A percentile compares a stretch with the other conserved stretches of the same genome.
phyloP scores from a whole-genome alignment of 257 asterid genomes.

The Osmanthus fragrans region DNA sequence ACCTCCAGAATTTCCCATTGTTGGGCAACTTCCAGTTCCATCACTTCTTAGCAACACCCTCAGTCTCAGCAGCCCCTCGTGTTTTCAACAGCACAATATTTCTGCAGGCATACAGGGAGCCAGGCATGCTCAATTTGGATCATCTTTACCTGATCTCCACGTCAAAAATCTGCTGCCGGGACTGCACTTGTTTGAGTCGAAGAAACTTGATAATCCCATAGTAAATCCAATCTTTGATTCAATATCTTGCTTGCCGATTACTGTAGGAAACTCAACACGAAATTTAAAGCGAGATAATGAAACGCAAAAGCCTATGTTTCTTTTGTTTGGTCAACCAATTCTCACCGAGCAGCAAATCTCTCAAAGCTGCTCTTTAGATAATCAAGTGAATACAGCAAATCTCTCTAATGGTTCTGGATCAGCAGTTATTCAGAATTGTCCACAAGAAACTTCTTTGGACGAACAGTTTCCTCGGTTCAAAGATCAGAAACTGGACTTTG shows the following conservation, averaged over 20 bases:
- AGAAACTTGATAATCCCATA: conserved; percentile 36
- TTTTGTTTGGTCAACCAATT: conserved; percentile 70
- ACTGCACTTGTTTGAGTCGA: conserved; percentile 44
- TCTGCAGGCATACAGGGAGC: conserved; percentile 93
- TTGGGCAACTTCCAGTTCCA: conserved; percentile 40
- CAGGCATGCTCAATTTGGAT: conserved; percentile 74
- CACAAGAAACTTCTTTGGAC: conserved; percentile 43
- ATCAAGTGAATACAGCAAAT: conserved; percentile 39
- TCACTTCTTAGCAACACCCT: conserved; percentile 47
- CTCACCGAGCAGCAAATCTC: conserved; percentile 67
- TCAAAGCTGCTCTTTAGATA: conserved; percentile 41
- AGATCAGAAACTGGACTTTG: conserved; percentile 35
- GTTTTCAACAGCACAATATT: conserved; percentile 55
- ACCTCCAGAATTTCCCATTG: conserved; percentile 47
- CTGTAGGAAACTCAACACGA: conserved; percentile 36
- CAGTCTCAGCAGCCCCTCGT: conserved; percentile 74
- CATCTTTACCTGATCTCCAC: conserved; percentile 45
- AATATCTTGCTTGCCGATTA: conserved; percentile 38
- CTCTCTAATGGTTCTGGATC: conserved; percentile 63
- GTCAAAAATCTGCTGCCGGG: conserved; percentile 52
- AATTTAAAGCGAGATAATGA: conserved; percentile 24
- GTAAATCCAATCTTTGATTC: conserved; percentile 17
- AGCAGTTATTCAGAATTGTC: conserved; percentile 44
- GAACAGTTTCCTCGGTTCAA: conserved; percentile 42
- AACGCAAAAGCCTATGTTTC: conserved; percentile 39